A percentile compares a stretch with the other conserved stretches of the same genome.
Conservation (phyloP, 2,329 filamentous ascomycete species). For the Aspergillus sp. region DNA sequence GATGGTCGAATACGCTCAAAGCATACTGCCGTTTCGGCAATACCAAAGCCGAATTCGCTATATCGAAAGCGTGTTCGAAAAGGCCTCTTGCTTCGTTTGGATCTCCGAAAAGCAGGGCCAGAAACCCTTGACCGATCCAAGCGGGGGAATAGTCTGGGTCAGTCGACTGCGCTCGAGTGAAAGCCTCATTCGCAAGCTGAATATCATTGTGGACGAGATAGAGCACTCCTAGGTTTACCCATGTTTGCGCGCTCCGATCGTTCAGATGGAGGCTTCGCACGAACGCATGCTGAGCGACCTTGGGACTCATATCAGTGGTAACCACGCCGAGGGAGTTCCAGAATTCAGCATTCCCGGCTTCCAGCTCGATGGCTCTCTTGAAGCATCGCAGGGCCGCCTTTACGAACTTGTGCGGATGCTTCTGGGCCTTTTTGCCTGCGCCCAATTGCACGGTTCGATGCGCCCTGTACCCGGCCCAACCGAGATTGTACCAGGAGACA, state of each 20-base stretch:
- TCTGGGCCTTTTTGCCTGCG: constrained; percentile 38
- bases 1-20: constrained; percentile 70
- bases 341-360: constrained; percentile 88
- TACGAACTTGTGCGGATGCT: constrained; percentile 54
- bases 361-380: constrained; percentile 90
- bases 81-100: constrained; percentile 67
- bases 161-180: constrained; percentile 81
- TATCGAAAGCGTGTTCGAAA: constrained; percentile 90
- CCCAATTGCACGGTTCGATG: constrained; percentile 52
- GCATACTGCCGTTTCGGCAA: constrained; percentile 72
- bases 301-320: constrained; percentile 74
- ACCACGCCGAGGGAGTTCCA: constrained; percentile 94
- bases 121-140: constrained; percentile 85
- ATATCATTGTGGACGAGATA: constrained; percentile 77
- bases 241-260: constrained; percentile 71
- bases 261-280: constrained; percentile 87
- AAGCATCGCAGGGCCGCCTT: constrained; percentile 81
- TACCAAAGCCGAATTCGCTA: constrained; percentile 66
- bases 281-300: constrained; percentile 86
- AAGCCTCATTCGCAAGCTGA: constrained; percentile 79
- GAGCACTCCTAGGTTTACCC: constrained; percentile 84
- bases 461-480: constrained; percentile 82
- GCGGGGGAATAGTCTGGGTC: constrained; percentile 90
- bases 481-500: constrained; percentile 94
- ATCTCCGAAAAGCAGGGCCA: constrained; percentile 70